Evolutionary conservation across 2,329 filamentous ascomycete genomes (phyloP), one percentile per base, ranked within the genome.

Genomic region (Alternaria gaisen): DNA sequence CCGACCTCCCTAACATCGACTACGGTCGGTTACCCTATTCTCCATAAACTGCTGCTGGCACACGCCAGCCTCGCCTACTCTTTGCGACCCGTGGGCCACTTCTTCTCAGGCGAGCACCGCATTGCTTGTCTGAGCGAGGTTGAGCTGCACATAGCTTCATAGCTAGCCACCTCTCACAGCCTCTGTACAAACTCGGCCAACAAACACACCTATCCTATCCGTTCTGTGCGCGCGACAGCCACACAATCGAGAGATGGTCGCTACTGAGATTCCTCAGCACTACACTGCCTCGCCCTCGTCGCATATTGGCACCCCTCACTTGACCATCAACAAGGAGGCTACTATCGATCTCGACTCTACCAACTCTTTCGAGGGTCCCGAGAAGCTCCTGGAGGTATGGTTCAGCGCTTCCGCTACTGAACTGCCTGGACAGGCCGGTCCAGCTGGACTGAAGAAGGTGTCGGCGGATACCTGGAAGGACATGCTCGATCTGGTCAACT

Each of bases 311-410:
- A 94, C 92, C 59, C 93, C 94, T 61, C 92, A 95, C 79, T 84
- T 97, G 83, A 97, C 92, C 52, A 98, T 98, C 86, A 98, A 98
- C 83, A 93, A 93, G 81, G 92, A 96, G 84, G 93, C 94, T 72
- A 93, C 92, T 69, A 87, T 93, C 71, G 94, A 97, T 80, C 87
- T 97, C 75, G 95, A 98, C 83, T 97, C 94, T 59, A 91, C 85
- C 86, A 97, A 93, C 86, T 94, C 94, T 69, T 99, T 99, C 78
- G 95, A 99, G 85, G 94, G 94, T 61, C 95, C 95, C 44, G 95
- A 99, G 84, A 99, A 99, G 85, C 87, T 99, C 56, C 87, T 99
- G 73, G 95, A 99, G 84, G 94, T 99, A 76, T 99, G 95, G 95
- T 98, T 99, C 79, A 91, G 91, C 60, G 89, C 94, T 24, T 92